phyloP scores from a whole-genome alignment of 192 early-diverging fungal genomes.

The Coemansia sp. region DNA sequence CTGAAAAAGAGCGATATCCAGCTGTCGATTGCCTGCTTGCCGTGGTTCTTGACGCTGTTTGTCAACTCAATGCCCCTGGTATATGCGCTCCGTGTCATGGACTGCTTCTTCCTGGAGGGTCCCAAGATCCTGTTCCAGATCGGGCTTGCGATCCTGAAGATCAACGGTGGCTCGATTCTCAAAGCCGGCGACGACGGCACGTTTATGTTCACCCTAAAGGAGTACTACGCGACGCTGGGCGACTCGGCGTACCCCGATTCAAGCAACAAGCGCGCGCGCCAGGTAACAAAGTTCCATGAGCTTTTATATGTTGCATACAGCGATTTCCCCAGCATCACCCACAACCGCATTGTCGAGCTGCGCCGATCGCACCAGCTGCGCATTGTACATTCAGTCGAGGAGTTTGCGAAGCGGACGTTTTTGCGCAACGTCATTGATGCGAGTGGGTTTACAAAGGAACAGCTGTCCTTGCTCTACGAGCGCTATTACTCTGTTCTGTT shows the following conservation, averaged over 20 bases:
- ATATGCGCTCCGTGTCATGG: conserved; percentile 85
- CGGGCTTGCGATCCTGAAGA: conserved; percentile 86
- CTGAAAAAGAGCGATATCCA: conserved; percentile 90
- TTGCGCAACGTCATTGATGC: conserved; percentile 76
- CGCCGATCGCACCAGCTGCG: conserved; percentile 84
- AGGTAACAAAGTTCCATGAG: conserved; percentile 82
- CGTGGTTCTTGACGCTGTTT: conserved; percentile 96
- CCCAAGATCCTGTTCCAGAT: conserved; percentile 96
- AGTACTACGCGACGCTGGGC: conserved; percentile 81
- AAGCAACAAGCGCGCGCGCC: conserved; percentile 56
- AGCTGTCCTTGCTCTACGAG: conserved; percentile 88
- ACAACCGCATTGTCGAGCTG: conserved; percentile 72
- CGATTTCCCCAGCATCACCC: conserved; percentile 83
- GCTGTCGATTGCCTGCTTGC: conserved; percentile 93
- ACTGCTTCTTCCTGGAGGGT: conserved; percentile 98
- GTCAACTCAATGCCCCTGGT: conserved; percentile 95
- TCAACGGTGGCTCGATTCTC: conserved; percentile 79
- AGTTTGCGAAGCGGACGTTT: conserved; percentile 88
- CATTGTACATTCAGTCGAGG: conserved; percentile 89
- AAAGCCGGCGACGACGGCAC: conserved; percentile 69
- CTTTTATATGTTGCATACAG: conserved; percentile 88
- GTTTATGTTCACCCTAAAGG: conserved; percentile 82
- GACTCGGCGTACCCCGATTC: conserved; percentile 68
- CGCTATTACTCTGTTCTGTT: conserved; percentile 80
- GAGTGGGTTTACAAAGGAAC: conserved; percentile 79